These are phyloP conservation scores for Cercospora sp. DNA, from an alignment of 2,329 filamentous ascomycete genomes.

Conservation along the genomic window DNA sequence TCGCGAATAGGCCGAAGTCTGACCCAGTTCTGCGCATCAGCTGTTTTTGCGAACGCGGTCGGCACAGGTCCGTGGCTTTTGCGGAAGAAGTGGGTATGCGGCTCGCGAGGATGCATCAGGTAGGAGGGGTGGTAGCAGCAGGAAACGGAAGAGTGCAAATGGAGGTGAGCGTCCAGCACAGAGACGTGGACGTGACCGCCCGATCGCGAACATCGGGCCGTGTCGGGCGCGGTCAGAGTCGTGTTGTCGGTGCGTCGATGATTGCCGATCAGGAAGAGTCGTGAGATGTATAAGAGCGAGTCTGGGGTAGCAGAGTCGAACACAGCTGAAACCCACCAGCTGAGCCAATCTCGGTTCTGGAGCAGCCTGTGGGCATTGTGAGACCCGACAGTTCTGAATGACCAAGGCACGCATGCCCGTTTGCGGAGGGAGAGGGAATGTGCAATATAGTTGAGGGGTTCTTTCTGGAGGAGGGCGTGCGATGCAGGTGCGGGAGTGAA, in stretches of 20 bases:
- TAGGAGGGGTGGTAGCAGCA: slow-evolving; percentile 13
- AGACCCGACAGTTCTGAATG: slow-evolving; percentile 1
- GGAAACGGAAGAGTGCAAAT: slow-evolving; percentile 27
- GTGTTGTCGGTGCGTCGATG: slow-evolving; percentile 7
- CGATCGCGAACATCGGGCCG: slow-evolving; percentile 4
- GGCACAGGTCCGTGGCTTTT: slow-evolving; percentile 35
- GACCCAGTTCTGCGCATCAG: slow-evolving; percentile 23
- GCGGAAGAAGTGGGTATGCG: slow-evolving; percentile 29
- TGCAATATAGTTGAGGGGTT: neutral
- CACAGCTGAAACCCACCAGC: slow-evolving; percentile 2
- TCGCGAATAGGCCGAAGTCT: neutral
- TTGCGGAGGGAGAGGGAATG: neutral
- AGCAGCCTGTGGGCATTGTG: neutral
- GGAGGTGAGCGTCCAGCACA: slow-evolving; percentile 19
- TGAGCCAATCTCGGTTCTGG: slow-evolving; percentile 12
- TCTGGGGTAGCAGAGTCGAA: neutral
- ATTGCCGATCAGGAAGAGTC: slow-evolving; percentile 12
- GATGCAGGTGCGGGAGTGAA: neutral
- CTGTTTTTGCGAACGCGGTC: slow-evolving; percentile 33
- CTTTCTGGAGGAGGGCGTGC: neutral
- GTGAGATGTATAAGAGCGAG: slow-evolving; percentile 13
- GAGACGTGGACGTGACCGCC: neutral
- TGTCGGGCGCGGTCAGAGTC: slow-evolving; percentile 2
- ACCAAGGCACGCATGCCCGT: neutral
- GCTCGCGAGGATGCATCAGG: slow-evolving; percentile 7